Base-by-base conservation (phyloP, 2,329 filamentous ascomycete species). In the Penicillium sp. region DNA sequence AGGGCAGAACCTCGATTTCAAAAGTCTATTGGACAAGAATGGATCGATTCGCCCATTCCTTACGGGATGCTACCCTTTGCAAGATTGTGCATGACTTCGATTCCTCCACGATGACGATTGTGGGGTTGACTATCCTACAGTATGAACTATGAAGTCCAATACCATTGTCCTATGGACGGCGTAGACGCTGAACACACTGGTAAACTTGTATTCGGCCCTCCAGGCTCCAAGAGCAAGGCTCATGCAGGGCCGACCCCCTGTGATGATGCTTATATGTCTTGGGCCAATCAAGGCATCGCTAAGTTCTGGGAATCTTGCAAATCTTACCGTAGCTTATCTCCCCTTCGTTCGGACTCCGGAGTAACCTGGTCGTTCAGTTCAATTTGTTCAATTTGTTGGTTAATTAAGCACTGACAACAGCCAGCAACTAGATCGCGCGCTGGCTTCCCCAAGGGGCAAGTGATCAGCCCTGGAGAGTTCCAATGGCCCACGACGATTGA, bases 1-100 rank as follows among this genome's bases (percentile, higher is more conserved):
- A 52, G 34, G 49, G 49, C 35, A 51, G 49, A n/a, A 15, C 12
- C 35, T 52, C n/a, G 12, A 37, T 25, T 28, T 17, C 14, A 47
- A 47, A 31, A 31, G 14, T 47, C 15, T 3, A 15, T 10, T 17
- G 5, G 31, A 43, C 35, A 55, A 57, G 51, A 43, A 59, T 38
- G 38, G 41, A 38, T 58, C 43, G 62, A 59, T 45, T 48, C 34
- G 53, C 54, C 57, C 66, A 68, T 67, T 66, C 66, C 63, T 67
- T 65, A 31, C 65, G 59, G 61, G 17, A 65, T 66, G 28, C 56
- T 55, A 57, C 55, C 47, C 25, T 56, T 22, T 52, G 31, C 31
- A 47, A 34, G 31, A 49, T 20, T 35, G 28, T 20, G 47, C 47
- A 35, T 34, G 28, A 31, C 47, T 49, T 35, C 47, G 10, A 49